These are phyloP conservation scores for Coprinellus aureogranulatus DNA, from an alignment of 768 basidiomycete species.

Conservation along the genomic window DNA sequence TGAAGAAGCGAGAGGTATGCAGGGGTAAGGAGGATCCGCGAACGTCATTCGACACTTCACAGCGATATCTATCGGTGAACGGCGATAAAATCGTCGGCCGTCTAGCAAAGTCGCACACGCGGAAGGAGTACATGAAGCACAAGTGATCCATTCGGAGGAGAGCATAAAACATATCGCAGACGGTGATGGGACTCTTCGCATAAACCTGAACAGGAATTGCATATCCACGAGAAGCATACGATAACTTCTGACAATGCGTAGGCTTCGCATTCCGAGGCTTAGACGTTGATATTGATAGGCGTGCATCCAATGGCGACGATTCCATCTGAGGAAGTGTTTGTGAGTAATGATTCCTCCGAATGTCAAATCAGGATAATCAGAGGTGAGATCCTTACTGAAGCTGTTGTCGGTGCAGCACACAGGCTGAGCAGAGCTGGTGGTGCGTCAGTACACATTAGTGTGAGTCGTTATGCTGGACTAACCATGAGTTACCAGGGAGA, in stretches of 20 bases:
- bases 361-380: not conserved
- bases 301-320: conserved; percentile 26
- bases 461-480: conserved; percentile 15
- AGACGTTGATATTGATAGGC: conserved; percentile 28
- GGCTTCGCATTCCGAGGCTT: not conserved
- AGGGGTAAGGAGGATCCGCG: too few species aligned
- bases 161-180: too few species aligned
- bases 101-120: too few species aligned
- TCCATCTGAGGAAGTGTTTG: conserved; percentile 18
- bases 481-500: conserved; percentile 27
- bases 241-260: not conserved
- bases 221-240: too few species aligned
- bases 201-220: too few species aligned
- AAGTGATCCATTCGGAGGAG: too few species aligned
- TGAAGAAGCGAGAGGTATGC: too few species aligned
- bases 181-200: too few species aligned
- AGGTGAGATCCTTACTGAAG: conserved; percentile 24
- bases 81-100: too few species aligned
- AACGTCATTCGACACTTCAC: too few species aligned
- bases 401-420: conserved; percentile 31
- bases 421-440: conserved; percentile 21
- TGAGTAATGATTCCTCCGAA: not conserved
- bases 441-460: conserved; percentile 4
- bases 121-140: too few species aligned
- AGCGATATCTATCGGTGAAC: too few species aligned